phyloP scores from a whole-genome alignment of 2,329 filamentous ascomycete genomes.

The Monosporascus sp. region DNA sequence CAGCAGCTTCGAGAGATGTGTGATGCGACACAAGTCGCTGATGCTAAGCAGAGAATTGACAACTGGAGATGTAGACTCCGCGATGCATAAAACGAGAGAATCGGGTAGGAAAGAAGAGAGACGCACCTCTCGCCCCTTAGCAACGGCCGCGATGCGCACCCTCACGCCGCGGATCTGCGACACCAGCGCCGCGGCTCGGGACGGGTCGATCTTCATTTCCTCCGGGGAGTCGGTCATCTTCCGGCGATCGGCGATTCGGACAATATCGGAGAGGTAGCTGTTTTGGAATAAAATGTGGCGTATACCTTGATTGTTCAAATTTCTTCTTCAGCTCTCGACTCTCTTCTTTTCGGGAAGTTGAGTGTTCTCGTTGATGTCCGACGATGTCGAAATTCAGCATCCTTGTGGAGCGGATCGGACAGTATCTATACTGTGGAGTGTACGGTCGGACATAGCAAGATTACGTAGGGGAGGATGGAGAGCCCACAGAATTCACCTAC shows the following conservation, averaged over 20 bases:
- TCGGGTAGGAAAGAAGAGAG: conserved; percentile 2
- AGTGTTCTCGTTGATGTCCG: background rate
- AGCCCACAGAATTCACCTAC: no score
- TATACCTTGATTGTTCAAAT: no score
- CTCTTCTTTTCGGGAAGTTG: background rate
- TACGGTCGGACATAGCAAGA: background rate
- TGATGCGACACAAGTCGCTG: no score
- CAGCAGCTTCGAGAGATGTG: no score
- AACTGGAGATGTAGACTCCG: no score
- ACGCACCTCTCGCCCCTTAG: conserved; percentile 50
- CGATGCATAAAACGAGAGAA: conserved; percentile 10
- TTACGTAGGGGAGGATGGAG: no score
- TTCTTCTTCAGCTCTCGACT: no score
- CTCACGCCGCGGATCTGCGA: conserved; percentile 57
- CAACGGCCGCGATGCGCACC: conserved; percentile 49
- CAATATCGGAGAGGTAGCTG: no score
- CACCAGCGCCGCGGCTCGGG: conserved; percentile 56
- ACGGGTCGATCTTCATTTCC: conserved; percentile 57
- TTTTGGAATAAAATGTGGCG: no score
- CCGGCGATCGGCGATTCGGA: background rate
- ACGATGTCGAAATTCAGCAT: no score
- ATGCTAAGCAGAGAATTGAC: no score
- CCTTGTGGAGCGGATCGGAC: background rate
- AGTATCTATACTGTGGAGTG: background rate
- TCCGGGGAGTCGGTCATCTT: conserved; percentile 12